These are phyloP conservation scores for Picochlorum sp. DNA, from an alignment of 139 green algal genomes.

Conservation along the genomic window DNA sequence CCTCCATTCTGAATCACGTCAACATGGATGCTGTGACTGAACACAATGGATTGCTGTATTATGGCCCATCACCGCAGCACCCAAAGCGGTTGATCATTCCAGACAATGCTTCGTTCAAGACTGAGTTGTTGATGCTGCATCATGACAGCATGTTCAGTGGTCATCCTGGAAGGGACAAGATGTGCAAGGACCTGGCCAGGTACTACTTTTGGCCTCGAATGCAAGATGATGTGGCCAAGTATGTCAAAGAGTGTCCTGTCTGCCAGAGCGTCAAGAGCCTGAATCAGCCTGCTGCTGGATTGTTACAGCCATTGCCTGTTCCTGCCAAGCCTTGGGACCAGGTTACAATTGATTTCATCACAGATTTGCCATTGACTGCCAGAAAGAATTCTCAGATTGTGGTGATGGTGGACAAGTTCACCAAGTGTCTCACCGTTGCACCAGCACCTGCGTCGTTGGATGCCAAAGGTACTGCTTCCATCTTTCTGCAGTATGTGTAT, in stretches of 20 bases:
- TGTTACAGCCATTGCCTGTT: constrained; percentile 25
- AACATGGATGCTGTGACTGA: not conserved
- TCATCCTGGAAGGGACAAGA: too few relatives aligned
- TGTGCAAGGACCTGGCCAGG: not conserved
- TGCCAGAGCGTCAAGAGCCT: not conserved
- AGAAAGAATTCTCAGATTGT: too few relatives aligned
- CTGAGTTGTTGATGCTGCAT: not conserved
- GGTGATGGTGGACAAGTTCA: too few relatives aligned
- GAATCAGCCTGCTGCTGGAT: not conserved
- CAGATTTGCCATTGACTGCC: too few relatives aligned
- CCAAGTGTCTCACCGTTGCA: too few relatives aligned
- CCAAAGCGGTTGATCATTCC: not conserved
- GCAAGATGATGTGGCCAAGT: not conserved
- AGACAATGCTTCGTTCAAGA: not conserved
- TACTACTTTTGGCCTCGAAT: not conserved
- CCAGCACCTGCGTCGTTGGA: too few relatives aligned
- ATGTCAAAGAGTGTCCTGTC: not conserved
- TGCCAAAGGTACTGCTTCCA: too few relatives aligned
- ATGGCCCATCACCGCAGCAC: not conserved
- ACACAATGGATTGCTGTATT: not conserved
- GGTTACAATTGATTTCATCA: too few relatives aligned
- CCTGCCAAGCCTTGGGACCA: constrained; percentile 26
- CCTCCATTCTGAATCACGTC: too few relatives aligned
- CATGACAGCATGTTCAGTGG: too few relatives aligned
- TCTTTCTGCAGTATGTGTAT: too few relatives aligned